A percentile compares a stretch with the other conserved stretches of the same genome.
Evolutionary conservation across 768 basidiomycete species (phyloP).

Genomic region (Russula griseocarnosa): DNA sequence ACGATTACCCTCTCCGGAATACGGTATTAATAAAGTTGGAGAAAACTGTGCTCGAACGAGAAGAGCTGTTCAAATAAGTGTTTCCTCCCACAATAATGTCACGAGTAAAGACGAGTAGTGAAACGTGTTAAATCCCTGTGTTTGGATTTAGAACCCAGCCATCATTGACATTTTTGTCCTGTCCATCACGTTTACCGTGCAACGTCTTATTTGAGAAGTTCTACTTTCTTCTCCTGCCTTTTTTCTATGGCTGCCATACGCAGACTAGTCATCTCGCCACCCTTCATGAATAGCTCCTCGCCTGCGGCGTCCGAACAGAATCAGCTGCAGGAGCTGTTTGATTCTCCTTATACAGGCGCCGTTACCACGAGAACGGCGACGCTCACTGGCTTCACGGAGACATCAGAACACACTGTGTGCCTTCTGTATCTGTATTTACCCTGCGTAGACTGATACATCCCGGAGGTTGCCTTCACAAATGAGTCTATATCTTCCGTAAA

Average conservation of each 20-base stretch:
- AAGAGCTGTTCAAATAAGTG: slow-evolving; percentile 78
- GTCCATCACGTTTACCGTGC: background rate
- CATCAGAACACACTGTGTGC: slow-evolving; percentile 56
- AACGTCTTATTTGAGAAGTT: background rate
- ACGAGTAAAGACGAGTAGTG: slow-evolving; percentile 10
- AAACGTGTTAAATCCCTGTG: background rate
- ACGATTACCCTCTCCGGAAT: slow-evolving; percentile 75
- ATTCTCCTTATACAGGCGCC: slow-evolving; percentile 66
- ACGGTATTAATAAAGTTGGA: slow-evolving; percentile 98
- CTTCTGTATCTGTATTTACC: slow-evolving; percentile 2
- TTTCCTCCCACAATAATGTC: slow-evolving; percentile 6
- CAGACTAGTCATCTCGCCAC: slow-evolving; percentile 53
- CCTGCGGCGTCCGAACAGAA: slow-evolving; percentile 71
- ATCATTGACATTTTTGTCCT: slow-evolving; percentile 15
- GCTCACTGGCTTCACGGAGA: slow-evolving; percentile 64
- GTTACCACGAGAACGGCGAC: slow-evolving; percentile 80
- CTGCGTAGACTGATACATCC: background rate
- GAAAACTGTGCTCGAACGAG: slow-evolving; percentile 86
- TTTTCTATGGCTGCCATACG: slow-evolving; percentile 54
- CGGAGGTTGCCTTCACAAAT: slow-evolving; percentile 58
- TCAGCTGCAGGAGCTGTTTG: slow-evolving; percentile 64
- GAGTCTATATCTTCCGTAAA: slow-evolving; percentile 62
- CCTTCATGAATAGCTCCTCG: slow-evolving; percentile 74
- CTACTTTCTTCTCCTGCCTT: background rate
- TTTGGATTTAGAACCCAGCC: slow-evolving; percentile 12